Evolutionary conservation across 1,139 yeast species (phyloP).

Genomic region (Tardiomyces depauwii): DNA sequence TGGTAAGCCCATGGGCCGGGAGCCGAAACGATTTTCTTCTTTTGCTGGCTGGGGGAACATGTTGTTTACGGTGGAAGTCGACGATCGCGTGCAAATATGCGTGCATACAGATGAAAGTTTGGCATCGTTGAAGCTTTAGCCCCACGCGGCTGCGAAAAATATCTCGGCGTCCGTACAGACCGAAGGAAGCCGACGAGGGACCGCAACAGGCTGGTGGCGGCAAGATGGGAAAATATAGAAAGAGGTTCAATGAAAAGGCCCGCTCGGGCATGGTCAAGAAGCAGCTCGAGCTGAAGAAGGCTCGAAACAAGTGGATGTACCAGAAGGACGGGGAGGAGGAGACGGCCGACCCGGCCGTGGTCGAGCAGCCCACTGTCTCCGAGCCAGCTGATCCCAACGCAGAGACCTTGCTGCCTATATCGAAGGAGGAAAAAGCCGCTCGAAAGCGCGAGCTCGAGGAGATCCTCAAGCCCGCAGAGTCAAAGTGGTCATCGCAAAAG

Average conservation of each 20-base stretch:
- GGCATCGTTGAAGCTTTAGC: too few species aligned
- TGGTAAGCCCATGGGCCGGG: too few species aligned
- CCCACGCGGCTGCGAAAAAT: too few species aligned
- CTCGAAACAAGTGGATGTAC: conserved; percentile 53
- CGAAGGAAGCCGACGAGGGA: too few species aligned
- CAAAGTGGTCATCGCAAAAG: conserved; percentile 63
- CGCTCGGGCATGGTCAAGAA: conserved; percentile 76
- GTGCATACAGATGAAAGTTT: too few species aligned
- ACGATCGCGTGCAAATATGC: too few species aligned
- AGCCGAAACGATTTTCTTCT: too few species aligned
- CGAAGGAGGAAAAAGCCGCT: conserved; percentile 45
- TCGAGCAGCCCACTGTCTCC: conserved; percentile 3
- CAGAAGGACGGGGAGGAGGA: conserved; percentile 35
- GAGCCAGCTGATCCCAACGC: conserved; percentile 42
- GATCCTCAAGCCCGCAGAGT: conserved; percentile 46
- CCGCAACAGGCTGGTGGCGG: neutral
- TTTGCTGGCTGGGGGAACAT: too few species aligned
- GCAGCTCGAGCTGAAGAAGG: conserved; percentile 56
- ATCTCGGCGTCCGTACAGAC: too few species aligned
- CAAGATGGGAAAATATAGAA: conserved; percentile 69
- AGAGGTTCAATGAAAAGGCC: conserved; percentile 77
- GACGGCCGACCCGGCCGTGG: conserved; percentile 15
- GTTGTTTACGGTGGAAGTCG: too few species aligned
- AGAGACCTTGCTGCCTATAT: conserved; percentile 41
- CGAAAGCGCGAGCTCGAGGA: conserved; percentile 58